Conservation (phyloP, 1,284 basidiomycete genomes). For the Vanrija pseudolonga region DNA sequence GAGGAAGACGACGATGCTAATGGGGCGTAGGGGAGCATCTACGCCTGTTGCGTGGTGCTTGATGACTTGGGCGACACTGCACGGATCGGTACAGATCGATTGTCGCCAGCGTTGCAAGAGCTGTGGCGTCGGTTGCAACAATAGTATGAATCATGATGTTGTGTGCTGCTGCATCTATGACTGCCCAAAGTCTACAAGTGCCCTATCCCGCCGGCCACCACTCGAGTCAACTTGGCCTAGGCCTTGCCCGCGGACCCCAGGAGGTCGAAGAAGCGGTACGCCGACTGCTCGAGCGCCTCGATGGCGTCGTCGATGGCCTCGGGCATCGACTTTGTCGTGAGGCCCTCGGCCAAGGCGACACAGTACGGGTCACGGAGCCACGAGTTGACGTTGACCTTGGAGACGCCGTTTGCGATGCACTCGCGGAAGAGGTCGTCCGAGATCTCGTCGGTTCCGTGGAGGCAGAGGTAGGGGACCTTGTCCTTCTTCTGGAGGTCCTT, state of each 20-base stretch:
- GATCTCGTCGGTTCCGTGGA: slow-evolving; percentile 50
- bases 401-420: slow-evolving; percentile 43
- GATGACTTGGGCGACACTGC: too few relatives aligned
- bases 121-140: too few relatives aligned
- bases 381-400: slow-evolving; percentile 50
- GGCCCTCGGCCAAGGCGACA: slow-evolving; percentile 29
- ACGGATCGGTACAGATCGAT: too few relatives aligned
- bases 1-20: not conserved
- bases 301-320: slow-evolving; percentile 46
- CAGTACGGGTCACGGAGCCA: slow-evolving; percentile 49
- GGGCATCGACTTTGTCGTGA: slow-evolving; percentile 41
- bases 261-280: slow-evolving; percentile 41
- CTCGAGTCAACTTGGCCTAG: slow-evolving; percentile 4
- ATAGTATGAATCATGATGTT: too few relatives aligned
- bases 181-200: too few relatives aligned
- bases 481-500: slow-evolving; percentile 30
- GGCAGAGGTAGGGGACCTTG: slow-evolving; percentile 30
- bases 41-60: too few relatives aligned
- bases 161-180: too few relatives aligned
- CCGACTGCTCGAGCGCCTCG: slow-evolving; percentile 38
- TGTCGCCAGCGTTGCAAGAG: too few relatives aligned
- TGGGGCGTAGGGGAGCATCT: not conserved
- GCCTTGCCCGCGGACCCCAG: slow-evolving; percentile 45
- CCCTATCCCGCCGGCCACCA: too few relatives aligned
- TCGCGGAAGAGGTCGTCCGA: slow-evolving; percentile 44